Evolutionary conservation across 257 asterid species (phyloP).

Genomic region (Echites panduratus): DNA sequence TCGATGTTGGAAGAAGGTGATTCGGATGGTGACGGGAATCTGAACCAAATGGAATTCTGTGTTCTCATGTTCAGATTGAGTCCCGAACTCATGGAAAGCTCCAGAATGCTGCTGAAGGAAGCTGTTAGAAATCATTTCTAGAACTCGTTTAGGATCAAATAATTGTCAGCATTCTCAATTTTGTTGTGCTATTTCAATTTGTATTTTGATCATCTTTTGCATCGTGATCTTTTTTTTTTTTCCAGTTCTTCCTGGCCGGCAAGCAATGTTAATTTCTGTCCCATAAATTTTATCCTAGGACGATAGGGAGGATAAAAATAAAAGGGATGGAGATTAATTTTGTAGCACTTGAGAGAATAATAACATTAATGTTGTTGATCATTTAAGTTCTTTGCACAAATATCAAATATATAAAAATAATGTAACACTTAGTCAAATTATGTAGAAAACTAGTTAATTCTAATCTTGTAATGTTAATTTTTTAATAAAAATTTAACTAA

Average conservation of each 20-base stretch:
- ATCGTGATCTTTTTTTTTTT: background rate
- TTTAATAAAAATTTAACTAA: too few species aligned
- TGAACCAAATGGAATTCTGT: slow-evolving; percentile 62
- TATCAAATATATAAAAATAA: too few species aligned
- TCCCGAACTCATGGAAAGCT: slow-evolving; percentile 49
- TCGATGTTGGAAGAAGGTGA: slow-evolving; percentile 69
- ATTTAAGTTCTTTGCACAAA: too few species aligned
- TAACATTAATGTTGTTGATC: too few species aligned
- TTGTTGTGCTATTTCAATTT: background rate
- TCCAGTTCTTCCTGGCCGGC: too few species aligned
- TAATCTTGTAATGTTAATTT: too few species aligned
- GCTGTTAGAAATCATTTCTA: background rate
- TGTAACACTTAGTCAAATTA: too few species aligned
- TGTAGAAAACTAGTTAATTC: too few species aligned
- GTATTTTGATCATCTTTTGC: background rate
- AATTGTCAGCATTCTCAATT: background rate
- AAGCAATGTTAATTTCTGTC: background rate
- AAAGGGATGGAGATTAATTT: background rate
- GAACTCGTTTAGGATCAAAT: background rate
- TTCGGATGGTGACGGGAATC: slow-evolving; percentile 60
- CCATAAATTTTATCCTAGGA: too few species aligned
- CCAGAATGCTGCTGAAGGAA: slow-evolving; percentile 28
- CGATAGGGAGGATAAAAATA: too few species aligned
- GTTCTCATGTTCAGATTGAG: slow-evolving; percentile 75
- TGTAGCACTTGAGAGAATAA: background rate